These are phyloP conservation scores for Entomortierella beljakovae DNA, from an alignment of 192 early-diverging fungal genomes.

Conservation along the genomic window DNA sequence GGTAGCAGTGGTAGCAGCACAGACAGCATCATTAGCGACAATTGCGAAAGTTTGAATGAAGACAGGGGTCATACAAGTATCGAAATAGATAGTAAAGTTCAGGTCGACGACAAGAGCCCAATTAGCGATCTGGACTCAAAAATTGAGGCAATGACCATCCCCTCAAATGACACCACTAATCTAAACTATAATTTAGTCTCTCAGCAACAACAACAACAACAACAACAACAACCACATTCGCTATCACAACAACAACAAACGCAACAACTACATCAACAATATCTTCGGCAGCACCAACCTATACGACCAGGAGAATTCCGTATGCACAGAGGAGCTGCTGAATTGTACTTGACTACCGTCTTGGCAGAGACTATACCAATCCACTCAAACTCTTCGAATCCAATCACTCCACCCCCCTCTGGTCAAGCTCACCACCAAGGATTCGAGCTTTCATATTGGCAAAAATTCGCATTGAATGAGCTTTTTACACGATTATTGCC, in stretches of 20 bases:
- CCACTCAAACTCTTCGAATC: slow-evolving; percentile 7
- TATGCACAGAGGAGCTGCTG: not conserved
- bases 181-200: not conserved
- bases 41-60: not conserved
- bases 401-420: slow-evolving; percentile 2
- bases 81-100: not conserved
- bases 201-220: not conserved
- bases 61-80: not conserved
- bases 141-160: slow-evolving; percentile 8
- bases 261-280: slow-evolving; percentile 5
- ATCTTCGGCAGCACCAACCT: slow-evolving; percentile 1
- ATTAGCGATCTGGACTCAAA: slow-evolving; percentile 10
- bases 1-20: slow-evolving; percentile 23
- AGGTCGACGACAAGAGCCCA: not conserved
- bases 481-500: slow-evolving; percentile 45
- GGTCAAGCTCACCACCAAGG: slow-evolving; percentile 24
- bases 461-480: slow-evolving; percentile 54
- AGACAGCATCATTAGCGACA: slow-evolving; percentile 2
- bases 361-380: slow-evolving; percentile 26
- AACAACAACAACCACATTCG: not conserved
- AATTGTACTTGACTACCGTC: not conserved
- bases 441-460: slow-evolving; percentile 51
- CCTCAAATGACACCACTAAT: not conserved
- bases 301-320: not conserved
- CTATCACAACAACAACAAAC: slow-evolving; percentile 8